phyloP scores from a whole-genome alignment of 495 filamentous ascomycete genomes.

The Glarea lozoyensis region DNA sequence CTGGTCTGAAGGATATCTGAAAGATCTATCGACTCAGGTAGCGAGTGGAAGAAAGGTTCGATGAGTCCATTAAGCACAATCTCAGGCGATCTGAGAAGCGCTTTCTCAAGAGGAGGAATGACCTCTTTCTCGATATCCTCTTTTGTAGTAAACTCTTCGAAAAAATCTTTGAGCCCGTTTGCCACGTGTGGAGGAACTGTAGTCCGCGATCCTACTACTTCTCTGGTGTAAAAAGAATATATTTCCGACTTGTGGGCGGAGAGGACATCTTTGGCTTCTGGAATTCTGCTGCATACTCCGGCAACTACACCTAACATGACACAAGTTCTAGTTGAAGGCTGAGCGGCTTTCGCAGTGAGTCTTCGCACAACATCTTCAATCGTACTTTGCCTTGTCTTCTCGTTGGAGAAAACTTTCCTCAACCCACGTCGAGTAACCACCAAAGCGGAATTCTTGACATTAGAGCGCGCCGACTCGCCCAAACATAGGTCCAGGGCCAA shows the following conservation, averaged over 20 bases:
- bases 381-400: constrained; percentile 44
- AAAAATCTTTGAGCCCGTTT: constrained; percentile 72
- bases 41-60: constrained; percentile 53
- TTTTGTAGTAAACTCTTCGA: constrained; percentile 58
- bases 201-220: constrained; percentile 73
- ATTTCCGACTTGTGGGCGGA: constrained; percentile 58
- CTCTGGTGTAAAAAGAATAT: constrained; percentile 72
- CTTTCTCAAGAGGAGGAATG: constrained; percentile 77
- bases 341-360: constrained; percentile 56
- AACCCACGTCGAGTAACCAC: constrained; percentile 66
- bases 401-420: constrained; percentile 53
- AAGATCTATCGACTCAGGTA: constrained; percentile 65
- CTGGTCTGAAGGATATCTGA: constrained; percentile 59
- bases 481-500: constrained; percentile 70
- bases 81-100: constrained; percentile 80
- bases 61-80: constrained; percentile 74
- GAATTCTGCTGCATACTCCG: constrained; percentile 69
- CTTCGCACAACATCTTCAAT: constrained; percentile 54
- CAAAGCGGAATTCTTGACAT: constrained; percentile 56
- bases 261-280: constrained; percentile 46
- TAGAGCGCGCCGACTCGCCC: constrained; percentile 45
- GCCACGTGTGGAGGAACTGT: constrained; percentile 64
- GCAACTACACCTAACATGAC: constrained; percentile 73
- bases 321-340: constrained; percentile 59
- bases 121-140: constrained; percentile 71